Evolutionary conservation across 352 stramenopile species (phyloP).

Genomic region (Globisporangium abappressorium): DNA sequence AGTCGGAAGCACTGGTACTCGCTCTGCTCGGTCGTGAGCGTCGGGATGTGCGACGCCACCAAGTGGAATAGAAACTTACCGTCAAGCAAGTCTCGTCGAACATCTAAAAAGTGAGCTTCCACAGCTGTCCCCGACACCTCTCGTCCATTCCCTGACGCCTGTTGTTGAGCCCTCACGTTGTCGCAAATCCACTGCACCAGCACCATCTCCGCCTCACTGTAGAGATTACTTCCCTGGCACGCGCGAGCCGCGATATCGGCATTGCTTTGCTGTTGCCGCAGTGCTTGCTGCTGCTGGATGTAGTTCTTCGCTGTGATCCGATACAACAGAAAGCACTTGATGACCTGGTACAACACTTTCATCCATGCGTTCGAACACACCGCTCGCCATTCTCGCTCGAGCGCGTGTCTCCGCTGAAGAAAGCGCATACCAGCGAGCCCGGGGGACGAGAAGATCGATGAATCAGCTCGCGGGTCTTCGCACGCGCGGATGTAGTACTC

Average conservation of each 20-base stretch:
- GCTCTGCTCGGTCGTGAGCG: constrained; percentile 52
- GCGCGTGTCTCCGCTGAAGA: constrained; percentile 40
- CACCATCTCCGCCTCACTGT: constrained; percentile 89
- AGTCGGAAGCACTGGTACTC: constrained; percentile 74
- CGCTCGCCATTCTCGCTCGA: constrained; percentile 56
- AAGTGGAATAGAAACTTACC: constrained; percentile 83
- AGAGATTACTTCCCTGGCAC: constrained; percentile 87
- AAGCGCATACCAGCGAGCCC: constrained; percentile 39
- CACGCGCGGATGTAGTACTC: constrained; percentile 81
- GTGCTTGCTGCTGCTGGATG: constrained; percentile 25
- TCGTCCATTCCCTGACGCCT: constrained; percentile 5
- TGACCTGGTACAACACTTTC: constrained; percentile 86
- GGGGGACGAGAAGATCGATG: constrained; percentile 42
- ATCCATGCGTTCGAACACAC: constrained; percentile 75
- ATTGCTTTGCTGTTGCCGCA: constrained; percentile 15
- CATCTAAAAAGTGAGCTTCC: constrained; percentile 47
- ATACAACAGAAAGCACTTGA: constrained; percentile 92
- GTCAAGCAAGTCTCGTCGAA: constrained; percentile 63
- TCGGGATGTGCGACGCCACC: constrained; percentile 85
- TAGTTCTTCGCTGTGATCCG: constrained; percentile 88
- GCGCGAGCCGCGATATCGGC: constrained; percentile 24
- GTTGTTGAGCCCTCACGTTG: constrained; percentile 32
- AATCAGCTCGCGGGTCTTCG: constrained; percentile 56
- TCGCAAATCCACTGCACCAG: constrained; percentile 90
- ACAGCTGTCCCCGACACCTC: background rate